These are phyloP conservation scores for Aureobasidium subglaciale DNA, from an alignment of 2,329 filamentous ascomycete species.

Conservation along the genomic window DNA sequence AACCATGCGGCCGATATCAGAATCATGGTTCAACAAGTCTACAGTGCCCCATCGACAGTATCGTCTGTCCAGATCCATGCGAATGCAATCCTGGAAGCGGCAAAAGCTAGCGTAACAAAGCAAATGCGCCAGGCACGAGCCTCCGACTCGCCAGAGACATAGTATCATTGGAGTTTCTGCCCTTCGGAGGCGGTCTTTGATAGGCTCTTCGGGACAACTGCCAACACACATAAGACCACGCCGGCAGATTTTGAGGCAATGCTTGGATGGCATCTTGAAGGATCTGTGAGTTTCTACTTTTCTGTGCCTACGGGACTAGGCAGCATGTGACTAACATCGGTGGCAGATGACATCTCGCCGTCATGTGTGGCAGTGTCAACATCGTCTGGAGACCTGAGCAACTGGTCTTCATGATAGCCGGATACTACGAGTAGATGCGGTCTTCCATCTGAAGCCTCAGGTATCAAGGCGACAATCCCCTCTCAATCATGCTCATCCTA, in stretches of 20 bases:
- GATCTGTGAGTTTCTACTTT: neutral
- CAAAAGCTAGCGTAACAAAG: no score
- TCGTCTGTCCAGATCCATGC: no score
- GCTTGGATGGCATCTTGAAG: neutral
- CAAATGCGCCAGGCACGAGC: neutral
- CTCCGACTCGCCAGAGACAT: neutral
- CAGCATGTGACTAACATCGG: neutral
- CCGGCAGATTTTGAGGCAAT: neutral
- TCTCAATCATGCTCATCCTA: no score
- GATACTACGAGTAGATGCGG: neutral
- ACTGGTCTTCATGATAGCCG: neutral
- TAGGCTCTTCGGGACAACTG: neutral
- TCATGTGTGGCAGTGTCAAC: neutral
- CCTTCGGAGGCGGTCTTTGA: neutral
- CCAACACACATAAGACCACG: neutral
- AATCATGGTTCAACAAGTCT: no score
- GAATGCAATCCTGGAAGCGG: no score
- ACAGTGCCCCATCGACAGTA: no score
- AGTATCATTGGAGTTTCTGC: neutral
- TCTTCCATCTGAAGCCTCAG: no score
- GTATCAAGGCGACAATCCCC: no score
- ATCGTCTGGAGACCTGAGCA: neutral
- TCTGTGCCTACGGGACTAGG: no score
- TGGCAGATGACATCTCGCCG: neutral
- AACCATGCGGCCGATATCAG: no score